Evolutionary conservation across 306 rosid genomes (phyloP).

Genomic region (Fragaria nilgerrensis): DNA sequence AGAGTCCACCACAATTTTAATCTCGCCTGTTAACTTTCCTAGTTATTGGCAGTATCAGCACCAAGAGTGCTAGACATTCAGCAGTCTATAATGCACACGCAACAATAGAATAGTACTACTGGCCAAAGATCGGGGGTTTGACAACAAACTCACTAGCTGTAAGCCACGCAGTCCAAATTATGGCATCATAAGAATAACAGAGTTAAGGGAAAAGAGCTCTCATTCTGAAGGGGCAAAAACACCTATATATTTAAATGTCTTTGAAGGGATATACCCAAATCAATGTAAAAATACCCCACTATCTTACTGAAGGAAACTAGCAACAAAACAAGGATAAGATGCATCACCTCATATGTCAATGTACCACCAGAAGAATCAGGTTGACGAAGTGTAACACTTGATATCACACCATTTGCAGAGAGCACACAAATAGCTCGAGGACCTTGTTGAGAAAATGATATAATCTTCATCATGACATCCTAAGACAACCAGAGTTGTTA

Average conservation of each 20-base stretch:
- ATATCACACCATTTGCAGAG: conserved; percentile 89
- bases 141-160: not conserved
- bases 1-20: not conserved
- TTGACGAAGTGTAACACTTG: conserved; percentile 91
- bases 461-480: conserved; percentile 95
- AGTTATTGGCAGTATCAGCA: not conserved
- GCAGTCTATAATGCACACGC: not conserved
- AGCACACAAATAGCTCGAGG: conserved; percentile 88
- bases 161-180: not conserved
- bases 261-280: not conserved
- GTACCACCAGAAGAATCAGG: conserved; percentile 88
- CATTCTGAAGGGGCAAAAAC: not conserved
- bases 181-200: not conserved
- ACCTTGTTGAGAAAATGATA: conserved; percentile 98
- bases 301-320: not conserved
- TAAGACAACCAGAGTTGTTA: conserved; percentile 31
- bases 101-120: not conserved
- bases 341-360: conserved; percentile 76
- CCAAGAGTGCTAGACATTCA: not conserved
- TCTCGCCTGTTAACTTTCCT: not conserved
- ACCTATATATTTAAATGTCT: not conserved
- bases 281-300: not conserved
- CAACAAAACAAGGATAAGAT: conserved; percentile 1
- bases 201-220: not conserved
- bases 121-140: not conserved